A percentile compares a stretch with the other conserved stretches of the same genome.
Evolutionary conservation across 371 early-diverging fungal genomes (phyloP).

Genomic region (Lichtheimia ornata): DNA sequence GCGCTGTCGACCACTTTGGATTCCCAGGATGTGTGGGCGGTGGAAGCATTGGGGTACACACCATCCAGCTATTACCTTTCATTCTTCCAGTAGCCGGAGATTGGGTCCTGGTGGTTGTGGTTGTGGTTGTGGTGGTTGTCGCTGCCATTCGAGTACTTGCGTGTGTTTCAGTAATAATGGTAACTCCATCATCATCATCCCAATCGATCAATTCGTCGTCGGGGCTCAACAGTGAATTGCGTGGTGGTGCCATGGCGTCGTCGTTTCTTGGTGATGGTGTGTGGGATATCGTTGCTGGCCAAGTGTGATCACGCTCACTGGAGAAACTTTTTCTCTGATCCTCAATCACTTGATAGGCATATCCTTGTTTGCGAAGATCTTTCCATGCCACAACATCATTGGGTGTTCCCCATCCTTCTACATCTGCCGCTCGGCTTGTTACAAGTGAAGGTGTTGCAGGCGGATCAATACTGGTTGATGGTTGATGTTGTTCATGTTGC

Average conservation of each 20-base stretch:
- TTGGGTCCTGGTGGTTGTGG: too few species aligned
- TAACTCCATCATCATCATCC: slow-evolving; percentile 24
- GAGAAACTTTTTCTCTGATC: slow-evolving; percentile 33
- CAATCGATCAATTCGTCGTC: slow-evolving; percentile 17
- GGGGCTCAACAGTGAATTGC: slow-evolving; percentile 3
- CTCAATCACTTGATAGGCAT: slow-evolving; percentile 32
- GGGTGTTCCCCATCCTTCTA: slow-evolving; percentile 43
- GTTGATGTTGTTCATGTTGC: too few species aligned
- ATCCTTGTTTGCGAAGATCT: slow-evolving; percentile 38
- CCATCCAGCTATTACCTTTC: too few species aligned
- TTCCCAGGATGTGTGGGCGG: slow-evolving; percentile 5
- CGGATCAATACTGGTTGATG: too few species aligned
- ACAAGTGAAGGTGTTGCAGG: too few species aligned
- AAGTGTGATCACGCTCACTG: slow-evolving; percentile 14
- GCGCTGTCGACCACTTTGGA: background rate
- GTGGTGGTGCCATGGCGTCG: too few species aligned
- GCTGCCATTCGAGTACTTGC: too few species aligned
- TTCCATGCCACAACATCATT: slow-evolving; percentile 30
- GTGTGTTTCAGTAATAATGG: slow-evolving; percentile 14
- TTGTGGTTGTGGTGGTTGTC: too few species aligned
- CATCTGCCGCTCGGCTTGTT: too few species aligned
- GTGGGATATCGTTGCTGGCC: too few species aligned
- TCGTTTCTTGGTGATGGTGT: background rate
- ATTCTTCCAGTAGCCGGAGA: too few species aligned
- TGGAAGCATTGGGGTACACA: background rate